Evolutionary conservation across 23 red algal genomes (phyloP), one percentile per base, ranked within the genome.

Genomic region (Gracilariopsis chorda): DNA sequence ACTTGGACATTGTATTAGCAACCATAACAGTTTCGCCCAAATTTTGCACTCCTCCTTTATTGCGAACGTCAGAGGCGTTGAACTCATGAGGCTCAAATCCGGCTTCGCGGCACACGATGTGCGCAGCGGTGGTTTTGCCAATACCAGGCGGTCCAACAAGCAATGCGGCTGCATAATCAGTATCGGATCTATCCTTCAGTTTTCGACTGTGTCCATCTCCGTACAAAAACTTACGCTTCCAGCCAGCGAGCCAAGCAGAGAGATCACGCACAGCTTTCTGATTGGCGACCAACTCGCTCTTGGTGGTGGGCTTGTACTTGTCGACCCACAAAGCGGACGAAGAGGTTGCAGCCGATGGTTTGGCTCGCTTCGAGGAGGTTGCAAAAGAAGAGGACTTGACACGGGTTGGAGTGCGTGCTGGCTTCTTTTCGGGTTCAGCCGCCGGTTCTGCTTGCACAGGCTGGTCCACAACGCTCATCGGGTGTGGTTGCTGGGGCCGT

Each of bases 41-140:
- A 7, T 34, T 49, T 40, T 91, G 88, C 2, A 99, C 80, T 19
- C 83, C 83, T 0, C 78, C 60, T 53, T 94, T 93, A 84, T 94
- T 99, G 28, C 97, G 72, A 20, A 92, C 93, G 14, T 99, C 97
- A 7, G 90, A 94, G 10, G 97, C 97, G 57, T 99, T 99, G 75
- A 94, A 94, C 52, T 99, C 97, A 67, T 93, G 87, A 7, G 97
- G 92, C 58, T 96, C 90, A 55, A 82, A 92, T 21, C 97, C 97
- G 27, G 52, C 40, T n/a, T 93, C 80, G 13, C 81, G 78, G 28
- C 67, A 90, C 1, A 95, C 88, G 42, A 92, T 77, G 32, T 95
- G 88, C 17, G 96, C 96, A 51, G 88, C 81, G 21, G 84, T 98
- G 13, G 92, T 98, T 51, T 98, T 99, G 10, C 94, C 94, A 37